Evolutionary conservation across 495 filamentous ascomycete species (phyloP).

Genomic region (Annulohypoxylon stygium): DNA sequence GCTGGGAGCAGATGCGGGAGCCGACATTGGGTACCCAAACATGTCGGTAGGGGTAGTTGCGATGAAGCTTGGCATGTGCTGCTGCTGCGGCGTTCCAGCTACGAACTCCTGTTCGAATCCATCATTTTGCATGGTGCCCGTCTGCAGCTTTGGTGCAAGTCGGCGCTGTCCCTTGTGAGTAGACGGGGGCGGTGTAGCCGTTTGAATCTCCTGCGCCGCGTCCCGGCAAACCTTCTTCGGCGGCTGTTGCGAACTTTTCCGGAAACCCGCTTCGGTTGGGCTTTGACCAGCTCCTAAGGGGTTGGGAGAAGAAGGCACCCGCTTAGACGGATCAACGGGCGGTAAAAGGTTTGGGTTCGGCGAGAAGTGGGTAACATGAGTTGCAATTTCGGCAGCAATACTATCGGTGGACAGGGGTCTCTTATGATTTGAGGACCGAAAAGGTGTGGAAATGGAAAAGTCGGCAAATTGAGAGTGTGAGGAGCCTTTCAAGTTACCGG

Average conservation of each 20-base stretch:
- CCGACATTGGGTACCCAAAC: conserved; percentile 78
- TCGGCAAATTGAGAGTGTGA: conserved; percentile 57
- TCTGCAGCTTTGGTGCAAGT: conserved; percentile 64
- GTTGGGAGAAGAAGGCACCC: conserved; percentile 68
- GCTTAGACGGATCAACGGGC: conserved; percentile 69
- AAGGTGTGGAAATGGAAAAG: conserved; percentile 52
- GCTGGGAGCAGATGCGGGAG: conserved; percentile 75
- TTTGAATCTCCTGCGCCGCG: conserved; percentile 58
- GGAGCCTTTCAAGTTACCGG: conserved; percentile 62
- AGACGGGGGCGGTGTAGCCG: conserved; percentile 66
- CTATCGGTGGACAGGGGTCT: conserved; percentile 56
- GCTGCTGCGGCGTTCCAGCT: conserved; percentile 55
- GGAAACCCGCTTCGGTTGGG: conserved; percentile 44
- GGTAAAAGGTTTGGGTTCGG: conserved; percentile 65
- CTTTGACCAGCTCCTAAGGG: conserved; percentile 58
- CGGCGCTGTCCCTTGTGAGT: conserved; percentile 64
- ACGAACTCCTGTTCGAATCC: conserved; percentile 61
- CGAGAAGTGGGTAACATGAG: conserved; percentile 72
- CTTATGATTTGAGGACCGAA: conserved; percentile 53
- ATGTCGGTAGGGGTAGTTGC: conserved; percentile 55
- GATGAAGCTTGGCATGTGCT: conserved; percentile 55
- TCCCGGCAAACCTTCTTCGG: conserved; percentile 58
- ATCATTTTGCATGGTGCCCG: conserved; percentile 67
- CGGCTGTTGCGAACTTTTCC: conserved; percentile 43
- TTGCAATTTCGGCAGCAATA: conserved; percentile 61